Evolutionary conservation across 2,329 filamentous ascomycete genomes (phyloP).

Genomic region (Huntiella bhutanensis): DNA sequence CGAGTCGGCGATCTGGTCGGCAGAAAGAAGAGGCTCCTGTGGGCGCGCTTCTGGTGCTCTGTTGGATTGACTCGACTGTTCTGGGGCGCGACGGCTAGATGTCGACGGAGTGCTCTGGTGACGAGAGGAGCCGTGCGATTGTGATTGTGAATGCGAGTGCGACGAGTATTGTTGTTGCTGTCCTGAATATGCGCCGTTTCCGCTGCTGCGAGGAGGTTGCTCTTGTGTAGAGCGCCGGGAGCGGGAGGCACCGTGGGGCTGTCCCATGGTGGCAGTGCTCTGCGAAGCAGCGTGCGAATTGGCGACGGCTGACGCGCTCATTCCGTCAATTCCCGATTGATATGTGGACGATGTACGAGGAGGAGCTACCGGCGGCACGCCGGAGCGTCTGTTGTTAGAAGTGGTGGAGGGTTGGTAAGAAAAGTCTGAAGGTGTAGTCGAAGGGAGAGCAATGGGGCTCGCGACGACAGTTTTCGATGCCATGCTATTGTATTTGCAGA

Average conservation of each 20-base stretch:
- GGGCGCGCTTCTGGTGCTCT: slow-evolving; percentile 16
- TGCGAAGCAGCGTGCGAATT: slow-evolving; percentile 14
- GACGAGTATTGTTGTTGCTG: slow-evolving; percentile 1
- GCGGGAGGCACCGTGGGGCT: slow-evolving; percentile 12
- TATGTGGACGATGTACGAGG: slow-evolving; percentile 63
- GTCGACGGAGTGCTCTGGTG: slow-evolving; percentile 1
- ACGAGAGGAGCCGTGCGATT: slow-evolving; percentile 2
- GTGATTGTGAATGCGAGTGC: slow-evolving; percentile 2
- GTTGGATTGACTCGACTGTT: not conserved
- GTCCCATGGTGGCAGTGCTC: slow-evolving; percentile 14
- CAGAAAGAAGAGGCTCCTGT: slow-evolving; percentile 8
- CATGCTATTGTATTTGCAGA: slow-evolving; percentile 17
- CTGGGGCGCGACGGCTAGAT: not conserved
- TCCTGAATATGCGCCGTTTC: slow-evolving; percentile 13
- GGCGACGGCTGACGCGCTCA: slow-evolving; percentile 5
- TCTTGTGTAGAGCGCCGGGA: slow-evolving; percentile 18
- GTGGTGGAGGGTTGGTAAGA: slow-evolving; percentile 24
- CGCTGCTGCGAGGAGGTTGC: slow-evolving; percentile 21
- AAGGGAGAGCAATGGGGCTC: slow-evolving; percentile 23
- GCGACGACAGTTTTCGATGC: slow-evolving; percentile 28
- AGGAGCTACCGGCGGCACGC: slow-evolving; percentile 53
- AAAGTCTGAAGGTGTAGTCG: slow-evolving; percentile 17
- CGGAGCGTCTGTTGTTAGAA: slow-evolving; percentile 35
- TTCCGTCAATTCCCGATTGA: slow-evolving; percentile 16
- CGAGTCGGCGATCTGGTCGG: slow-evolving; percentile 18